Evolutionary conservation across 164 flowering plant genomes (phyloP), one percentile per base, ranked within the genome.

Genomic region (Stephania cephalantha): DNA sequence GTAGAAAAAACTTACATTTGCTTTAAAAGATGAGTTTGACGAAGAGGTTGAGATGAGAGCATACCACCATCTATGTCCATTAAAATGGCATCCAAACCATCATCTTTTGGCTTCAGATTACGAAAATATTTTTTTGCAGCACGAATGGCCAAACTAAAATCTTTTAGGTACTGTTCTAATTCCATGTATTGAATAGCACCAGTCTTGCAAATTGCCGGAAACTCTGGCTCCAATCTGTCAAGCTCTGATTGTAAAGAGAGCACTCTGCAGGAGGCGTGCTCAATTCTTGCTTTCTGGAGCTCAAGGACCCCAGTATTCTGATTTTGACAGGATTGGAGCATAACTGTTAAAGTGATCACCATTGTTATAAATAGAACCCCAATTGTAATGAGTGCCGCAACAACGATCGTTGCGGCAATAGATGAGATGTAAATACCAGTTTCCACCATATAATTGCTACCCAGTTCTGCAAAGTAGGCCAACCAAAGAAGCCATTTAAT

Each of bases 41-140:
- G 76, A 76, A 70, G 69, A 69, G 48, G 70, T 74, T 75, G 69
- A 69, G 82, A 50, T n/a, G 81, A 58, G 8, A 84, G 68, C 45
- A 87, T 58, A 69, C 85, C 91, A 69, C 85, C 90, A 83, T 90
- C 95, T 35, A 85, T 73, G 67, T 90, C 95, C 74, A 90, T 76
- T 75, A 90, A 69, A 11, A 90, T 84, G 29, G 81, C 85, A 83
- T 88, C 91, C 48, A 73, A 77, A 53, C 84, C 87, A 83, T 83
- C 85, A 20, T 72, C 65, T 17, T 53, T 20, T 58, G 89, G 85
- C 73, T 45, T 72, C 77, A 83, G 18, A 70, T 71, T 77, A 69
- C 69, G 71, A 68, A 88, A 83, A 77, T 85, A 89, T 55, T 48
- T 76, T 53, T 83, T 83, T 46, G 71, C 83, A 70, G 89, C 6